Percentiles rank a stretch among this genome's conserved stretches.
Conservation (phyloP, 805 yeast species). For the Debaryomyces castellii region DNA sequence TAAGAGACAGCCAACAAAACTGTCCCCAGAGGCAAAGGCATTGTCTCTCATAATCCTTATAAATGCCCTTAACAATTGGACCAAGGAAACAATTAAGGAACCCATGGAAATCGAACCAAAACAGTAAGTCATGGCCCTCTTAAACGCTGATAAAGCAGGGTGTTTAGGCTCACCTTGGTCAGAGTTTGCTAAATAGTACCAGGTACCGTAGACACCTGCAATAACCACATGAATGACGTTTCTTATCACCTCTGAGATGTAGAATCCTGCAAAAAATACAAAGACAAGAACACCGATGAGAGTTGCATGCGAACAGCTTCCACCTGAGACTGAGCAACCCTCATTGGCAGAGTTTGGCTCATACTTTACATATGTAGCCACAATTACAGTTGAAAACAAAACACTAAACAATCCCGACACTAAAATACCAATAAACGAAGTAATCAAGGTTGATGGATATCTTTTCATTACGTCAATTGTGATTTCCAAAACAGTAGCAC, state of each 20-base stretch:
- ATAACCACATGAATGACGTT: slow-evolving; percentile 79
- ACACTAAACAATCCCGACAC: slow-evolving; percentile 62
- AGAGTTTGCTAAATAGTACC: slow-evolving; percentile 80
- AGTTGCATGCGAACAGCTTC: slow-evolving; percentile 52
- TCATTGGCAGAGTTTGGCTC: slow-evolving; percentile 54
- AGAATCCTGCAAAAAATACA: slow-evolving; percentile 80
- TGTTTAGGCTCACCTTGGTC: slow-evolving; percentile 76
- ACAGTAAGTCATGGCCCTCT: slow-evolving; percentile 78
- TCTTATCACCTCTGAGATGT: slow-evolving; percentile 77
- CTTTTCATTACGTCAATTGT: slow-evolving; percentile 75
- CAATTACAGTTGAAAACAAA: slow-evolving; percentile 65
- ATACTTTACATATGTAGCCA: slow-evolving; percentile 76
- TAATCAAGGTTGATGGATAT: slow-evolving; percentile 67
- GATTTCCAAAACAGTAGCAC: slow-evolving; percentile 65
- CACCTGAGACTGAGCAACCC: slow-evolving; percentile 56
- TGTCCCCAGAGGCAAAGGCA: slow-evolving; percentile 51
- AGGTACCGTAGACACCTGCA: slow-evolving; percentile 83
- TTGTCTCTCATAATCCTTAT: slow-evolving; percentile 52
- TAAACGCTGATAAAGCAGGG: slow-evolving; percentile 81
- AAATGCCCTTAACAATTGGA: slow-evolving; percentile 63
- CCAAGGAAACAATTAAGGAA: slow-evolving; percentile 65
- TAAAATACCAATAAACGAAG: slow-evolving; percentile 59
- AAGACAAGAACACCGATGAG: slow-evolving; percentile 70
- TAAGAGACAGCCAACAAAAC: slow-evolving; percentile 52
- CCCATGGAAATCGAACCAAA: slow-evolving; percentile 92